A percentile compares a stretch with the other conserved stretches of the same genome.
Evolutionary conservation across 2,329 filamentous ascomycete species (phyloP).

Genomic region (Neofusicoccum sp.): DNA sequence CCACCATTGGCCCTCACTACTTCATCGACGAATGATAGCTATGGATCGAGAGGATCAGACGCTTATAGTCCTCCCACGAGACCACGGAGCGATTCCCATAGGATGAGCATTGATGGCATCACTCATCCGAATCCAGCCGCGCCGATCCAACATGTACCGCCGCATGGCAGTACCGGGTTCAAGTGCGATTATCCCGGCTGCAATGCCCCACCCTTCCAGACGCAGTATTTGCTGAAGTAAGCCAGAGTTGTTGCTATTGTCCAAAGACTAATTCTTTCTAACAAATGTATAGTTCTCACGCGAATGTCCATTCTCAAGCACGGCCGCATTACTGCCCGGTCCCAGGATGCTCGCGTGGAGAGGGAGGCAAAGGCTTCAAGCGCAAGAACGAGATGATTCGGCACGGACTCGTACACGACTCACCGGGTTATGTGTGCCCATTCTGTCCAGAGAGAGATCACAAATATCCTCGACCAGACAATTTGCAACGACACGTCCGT

Average conservation of each 20-base stretch:
- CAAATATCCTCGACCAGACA: conserved; percentile 91
- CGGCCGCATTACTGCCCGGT: conserved; percentile 65
- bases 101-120: conserved; percentile 57
- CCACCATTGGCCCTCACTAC: conserved; percentile 33
- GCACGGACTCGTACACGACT: conserved; percentile 87
- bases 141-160: conserved; percentile 10
- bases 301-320: conserved; percentile 63
- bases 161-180: conserved; percentile 25
- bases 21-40: conserved; percentile 43
- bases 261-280: background rate
- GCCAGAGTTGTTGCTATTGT: conserved; percentile 24
- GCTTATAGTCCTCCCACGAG: conserved; percentile 8
- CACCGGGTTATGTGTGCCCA: conserved; percentile 91
- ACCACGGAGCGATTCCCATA: background rate
- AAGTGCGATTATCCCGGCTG: conserved; percentile 64
- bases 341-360: conserved; percentile 55
- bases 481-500: conserved; percentile 90
- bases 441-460: conserved; percentile 94
- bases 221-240: conserved; percentile 71
- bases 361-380: conserved; percentile 66
- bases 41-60: conserved; percentile 26
- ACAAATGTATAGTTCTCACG: conserved; percentile 59
- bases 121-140: conserved; percentile 28
- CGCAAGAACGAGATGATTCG: conserved; percentile 69
- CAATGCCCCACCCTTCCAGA: conserved; percentile 71